These are phyloP conservation scores for Adiantum capillusveneris DNA, from an alignment of 75 land plant genomes.

Conservation along the genomic window DNA sequence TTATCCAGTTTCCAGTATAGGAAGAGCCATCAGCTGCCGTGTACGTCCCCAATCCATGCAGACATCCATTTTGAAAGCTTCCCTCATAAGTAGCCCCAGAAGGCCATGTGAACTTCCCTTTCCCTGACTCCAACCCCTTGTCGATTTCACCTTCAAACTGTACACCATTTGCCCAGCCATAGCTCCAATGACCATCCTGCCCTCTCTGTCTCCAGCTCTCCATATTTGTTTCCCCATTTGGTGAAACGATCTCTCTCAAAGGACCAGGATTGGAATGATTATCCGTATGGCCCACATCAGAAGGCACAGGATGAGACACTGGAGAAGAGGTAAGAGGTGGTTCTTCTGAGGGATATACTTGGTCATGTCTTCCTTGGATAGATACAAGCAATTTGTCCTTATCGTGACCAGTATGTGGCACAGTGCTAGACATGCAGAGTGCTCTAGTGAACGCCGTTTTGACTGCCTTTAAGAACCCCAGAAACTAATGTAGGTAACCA, in stretches of 20 bases:
- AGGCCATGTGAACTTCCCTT: conserved; percentile 52
- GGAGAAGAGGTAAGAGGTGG: not conserved
- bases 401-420: conserved; percentile 19
- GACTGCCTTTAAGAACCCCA: too few relatives aligned
- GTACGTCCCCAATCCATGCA: conserved; percentile 61
- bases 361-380: not conserved
- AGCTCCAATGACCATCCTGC: conserved; percentile 57
- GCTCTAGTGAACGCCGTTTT: conserved; percentile 3
- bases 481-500: too few relatives aligned
- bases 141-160: conserved; percentile 64
- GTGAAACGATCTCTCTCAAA: conserved; percentile 21
- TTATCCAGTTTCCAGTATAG: conserved; percentile 54
- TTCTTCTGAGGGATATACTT: conserved; percentile 1
- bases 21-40: conserved; percentile 31
- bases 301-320: not conserved
- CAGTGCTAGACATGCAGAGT: conserved; percentile 25
- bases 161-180: conserved; percentile 58
- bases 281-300: not conserved
- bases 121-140: conserved; percentile 50
- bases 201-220: conserved; percentile 25
- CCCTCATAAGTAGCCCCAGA: conserved; percentile 65
- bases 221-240: conserved; percentile 50
- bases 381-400: conserved; percentile 10
- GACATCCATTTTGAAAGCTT: conserved; percentile 48
- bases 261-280: conserved; percentile 7